Conservation (phyloP, 371 early-diverging fungal species). For the Coemansia sp. region DNA sequence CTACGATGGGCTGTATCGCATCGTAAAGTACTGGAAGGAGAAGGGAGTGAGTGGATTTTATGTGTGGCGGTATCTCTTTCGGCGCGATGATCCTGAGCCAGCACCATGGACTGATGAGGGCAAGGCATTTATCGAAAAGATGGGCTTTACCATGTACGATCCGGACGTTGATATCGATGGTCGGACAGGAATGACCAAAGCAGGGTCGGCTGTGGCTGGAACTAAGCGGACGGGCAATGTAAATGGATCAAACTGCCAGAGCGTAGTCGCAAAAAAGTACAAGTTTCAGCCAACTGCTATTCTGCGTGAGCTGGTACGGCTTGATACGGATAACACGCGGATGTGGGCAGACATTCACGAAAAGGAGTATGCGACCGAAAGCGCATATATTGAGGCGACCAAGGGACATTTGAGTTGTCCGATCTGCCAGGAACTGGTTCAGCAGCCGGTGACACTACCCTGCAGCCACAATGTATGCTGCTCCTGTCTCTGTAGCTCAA, state of each 20-base stretch:
- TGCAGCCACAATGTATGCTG: constrained; percentile 64
- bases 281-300: constrained; percentile 34
- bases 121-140: constrained; percentile 34
- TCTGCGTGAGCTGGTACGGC: constrained; percentile 42
- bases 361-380: constrained; percentile 49
- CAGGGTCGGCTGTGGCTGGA: neutral
- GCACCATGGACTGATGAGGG: constrained; percentile 65
- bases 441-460: constrained; percentile 55
- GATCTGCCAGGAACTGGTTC: constrained; percentile 55
- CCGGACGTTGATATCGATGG: constrained; percentile 25
- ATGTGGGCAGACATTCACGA: constrained; percentile 53
- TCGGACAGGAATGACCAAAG: neutral
- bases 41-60: constrained; percentile 47
- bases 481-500: constrained; percentile 44
- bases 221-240: too few species aligned
- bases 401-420: constrained; percentile 50
- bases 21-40: constrained; percentile 65
- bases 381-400: constrained; percentile 47
- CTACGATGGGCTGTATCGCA: constrained; percentile 69
- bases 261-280: neutral
- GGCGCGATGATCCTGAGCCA: constrained; percentile 64
- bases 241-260: too few species aligned
- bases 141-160: constrained; percentile 54
- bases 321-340: constrained; percentile 49
- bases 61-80: constrained; percentile 61